Evolutionary conservation across 805 yeast genomes (phyloP).

Genomic region (Tanozyma kutaoensis): DNA sequence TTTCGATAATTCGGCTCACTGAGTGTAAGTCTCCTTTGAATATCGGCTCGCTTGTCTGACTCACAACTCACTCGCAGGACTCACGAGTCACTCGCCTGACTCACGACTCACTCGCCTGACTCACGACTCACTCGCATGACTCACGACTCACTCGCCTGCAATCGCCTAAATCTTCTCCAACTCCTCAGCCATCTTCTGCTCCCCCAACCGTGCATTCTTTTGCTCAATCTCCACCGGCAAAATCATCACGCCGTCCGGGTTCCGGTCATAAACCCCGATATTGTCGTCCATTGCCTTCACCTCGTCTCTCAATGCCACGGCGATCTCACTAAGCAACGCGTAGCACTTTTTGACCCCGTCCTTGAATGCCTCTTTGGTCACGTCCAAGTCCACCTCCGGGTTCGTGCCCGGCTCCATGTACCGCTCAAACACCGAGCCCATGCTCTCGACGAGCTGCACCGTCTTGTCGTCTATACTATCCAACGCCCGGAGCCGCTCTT

Average conservation of each 20-base stretch:
- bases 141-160: no score
- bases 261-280: constrained; percentile 32
- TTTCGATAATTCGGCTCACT: no score
- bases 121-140: no score
- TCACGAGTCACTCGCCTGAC: no score
- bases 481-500: constrained; percentile 37
- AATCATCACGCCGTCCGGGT: constrained; percentile 34
- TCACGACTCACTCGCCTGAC: no score
- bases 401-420: constrained; percentile 16
- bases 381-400: constrained; percentile 9
- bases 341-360: constrained; percentile 35
- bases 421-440: constrained; percentile 34
- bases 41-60: no score
- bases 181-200: constrained; percentile 39
- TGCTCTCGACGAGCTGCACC: constrained; percentile 34
- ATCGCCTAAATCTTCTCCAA: constrained; percentile 13
- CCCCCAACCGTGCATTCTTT: constrained; percentile 58
- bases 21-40: no score
- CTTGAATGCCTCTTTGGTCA: constrained; percentile 25
- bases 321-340: constrained; percentile 40
- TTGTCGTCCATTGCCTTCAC: constrained; percentile 51
- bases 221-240: constrained; percentile 59
- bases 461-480: constrained; percentile 38
- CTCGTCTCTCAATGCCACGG: constrained; percentile 51
- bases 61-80: no score